These are phyloP conservation scores for Claviceps pazoutovae DNA, from an alignment of 2,329 filamentous ascomycete species.

Conservation along the genomic window DNA sequence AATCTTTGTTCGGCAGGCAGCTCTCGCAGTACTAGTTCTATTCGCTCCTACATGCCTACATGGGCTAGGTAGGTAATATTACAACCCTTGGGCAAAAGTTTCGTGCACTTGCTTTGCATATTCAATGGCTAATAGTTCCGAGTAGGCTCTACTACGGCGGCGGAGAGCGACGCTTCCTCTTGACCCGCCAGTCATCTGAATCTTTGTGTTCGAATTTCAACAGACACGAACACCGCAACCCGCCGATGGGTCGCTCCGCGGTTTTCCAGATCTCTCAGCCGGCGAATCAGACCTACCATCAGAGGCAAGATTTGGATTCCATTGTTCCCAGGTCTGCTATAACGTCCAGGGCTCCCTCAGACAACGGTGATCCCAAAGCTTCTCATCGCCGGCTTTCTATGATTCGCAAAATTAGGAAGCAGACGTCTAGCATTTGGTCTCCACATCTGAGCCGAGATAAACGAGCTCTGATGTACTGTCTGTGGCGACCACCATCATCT, in stretches of 20 bases:
- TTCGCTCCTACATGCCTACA: conserved; percentile 30
- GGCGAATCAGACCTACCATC: conserved; percentile 22
- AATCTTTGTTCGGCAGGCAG: conserved; percentile 39
- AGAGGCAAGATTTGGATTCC: conserved; percentile 33
- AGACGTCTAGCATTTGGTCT: conserved; percentile 53
- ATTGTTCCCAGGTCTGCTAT: conserved; percentile 22
- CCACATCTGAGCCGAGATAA: conserved; percentile 56
- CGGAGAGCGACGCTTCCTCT: conserved; percentile 42
- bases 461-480: conserved; percentile 41
- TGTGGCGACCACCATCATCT: conserved; percentile 62
- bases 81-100: conserved; percentile 6
- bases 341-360: neutral
- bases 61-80: conserved; percentile 39
- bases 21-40: conserved; percentile 33
- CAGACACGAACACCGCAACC: conserved; percentile 33
- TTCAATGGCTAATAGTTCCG: neutral
- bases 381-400: conserved; percentile 15
- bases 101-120: conserved; percentile 4
- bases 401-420: conserved; percentile 26
- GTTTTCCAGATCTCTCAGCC: conserved; percentile 24
- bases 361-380: conserved; percentile 18
- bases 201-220: conserved; percentile 31
- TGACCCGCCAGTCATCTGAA: conserved; percentile 28
- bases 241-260: conserved; percentile 33
- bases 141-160: conserved; percentile 55